Conservation (phyloP, 192 early-diverging fungal species). For the Coemansia sp. region DNA sequence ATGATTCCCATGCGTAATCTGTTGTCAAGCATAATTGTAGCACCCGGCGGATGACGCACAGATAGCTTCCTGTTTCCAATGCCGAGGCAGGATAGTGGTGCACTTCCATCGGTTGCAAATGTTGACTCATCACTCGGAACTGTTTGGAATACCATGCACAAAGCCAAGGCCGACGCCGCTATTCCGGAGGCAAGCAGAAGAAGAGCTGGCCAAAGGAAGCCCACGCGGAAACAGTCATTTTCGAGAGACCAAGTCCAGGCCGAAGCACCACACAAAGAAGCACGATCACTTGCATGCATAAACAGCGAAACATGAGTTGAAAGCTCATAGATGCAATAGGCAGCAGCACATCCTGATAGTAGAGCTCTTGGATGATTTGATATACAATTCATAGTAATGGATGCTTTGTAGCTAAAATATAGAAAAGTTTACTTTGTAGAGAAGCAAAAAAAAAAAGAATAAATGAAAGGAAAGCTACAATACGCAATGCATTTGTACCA, state of each 20-base stretch:
- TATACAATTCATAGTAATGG: too few relatives aligned
- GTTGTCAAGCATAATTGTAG: not conserved
- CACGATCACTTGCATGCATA: not conserved
- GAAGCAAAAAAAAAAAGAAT: too few relatives aligned
- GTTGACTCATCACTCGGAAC: not conserved
- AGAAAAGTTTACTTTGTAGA: too few relatives aligned
- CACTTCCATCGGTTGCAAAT: not conserved
- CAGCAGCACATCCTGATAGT: not conserved
- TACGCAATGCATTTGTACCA: too few relatives aligned
- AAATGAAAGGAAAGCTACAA: too few relatives aligned
- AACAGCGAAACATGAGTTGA: not conserved
- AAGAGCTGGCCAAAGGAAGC: slow-evolving; percentile 27
- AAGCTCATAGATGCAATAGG: not conserved
- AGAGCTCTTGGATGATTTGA: too few relatives aligned
- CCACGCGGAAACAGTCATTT: too few relatives aligned
- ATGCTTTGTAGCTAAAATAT: too few relatives aligned
- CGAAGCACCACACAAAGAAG: not conserved
- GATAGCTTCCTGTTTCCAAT: too few relatives aligned
- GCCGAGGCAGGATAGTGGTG: not conserved
- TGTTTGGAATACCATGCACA: not conserved
- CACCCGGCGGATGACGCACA: not conserved
- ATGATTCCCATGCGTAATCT: not conserved
- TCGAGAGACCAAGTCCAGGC: not conserved
- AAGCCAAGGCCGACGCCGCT: not conserved
- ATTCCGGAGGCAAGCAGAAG: slow-evolving; percentile 6